These are phyloP conservation scores for Coemansia erecta DNA, from an alignment of 192 early-diverging fungal genomes.

Conservation along the genomic window DNA sequence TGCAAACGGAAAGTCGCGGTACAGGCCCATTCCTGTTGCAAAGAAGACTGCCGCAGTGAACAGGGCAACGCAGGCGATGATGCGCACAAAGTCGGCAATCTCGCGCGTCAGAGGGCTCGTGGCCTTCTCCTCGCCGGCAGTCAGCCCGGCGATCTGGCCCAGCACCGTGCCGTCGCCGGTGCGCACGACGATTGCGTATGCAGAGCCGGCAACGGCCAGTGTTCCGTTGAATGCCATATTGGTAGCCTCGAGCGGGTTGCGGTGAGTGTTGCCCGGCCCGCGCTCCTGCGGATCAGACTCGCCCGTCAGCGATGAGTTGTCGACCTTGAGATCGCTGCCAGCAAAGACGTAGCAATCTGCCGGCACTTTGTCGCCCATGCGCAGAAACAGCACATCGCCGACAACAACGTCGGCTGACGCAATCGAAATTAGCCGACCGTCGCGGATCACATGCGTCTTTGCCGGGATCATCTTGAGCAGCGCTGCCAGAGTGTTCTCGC, in stretches of 20 bases:
- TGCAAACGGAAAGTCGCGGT: slow-evolving; percentile 61
- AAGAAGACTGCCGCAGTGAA: slow-evolving; percentile 84
- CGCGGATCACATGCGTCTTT: slow-evolving; percentile 78
- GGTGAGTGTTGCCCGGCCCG: slow-evolving; percentile 56
- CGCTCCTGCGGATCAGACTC: slow-evolving; percentile 95
- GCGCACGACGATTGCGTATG: slow-evolving; percentile 88
- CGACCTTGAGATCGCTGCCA: slow-evolving; percentile 87
- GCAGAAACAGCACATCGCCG: slow-evolving; percentile 86
- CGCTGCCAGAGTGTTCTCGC: slow-evolving; percentile 82
- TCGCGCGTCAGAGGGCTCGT: slow-evolving; percentile 74
- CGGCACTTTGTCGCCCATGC: slow-evolving; percentile 93
- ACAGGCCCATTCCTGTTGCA: slow-evolving; percentile 62
- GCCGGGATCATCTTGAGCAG: slow-evolving; percentile 90
- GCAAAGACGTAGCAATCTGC: slow-evolving; percentile 84
- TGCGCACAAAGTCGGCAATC: slow-evolving; percentile 79
- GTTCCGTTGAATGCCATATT: slow-evolving; percentile 93
- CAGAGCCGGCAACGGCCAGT: slow-evolving; percentile 79
- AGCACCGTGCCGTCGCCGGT: slow-evolving; percentile 92
- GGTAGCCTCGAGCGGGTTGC: slow-evolving; percentile 88
- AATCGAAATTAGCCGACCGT: slow-evolving; percentile 65
- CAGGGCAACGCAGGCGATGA: slow-evolving; percentile 79
- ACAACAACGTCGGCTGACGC: slow-evolving; percentile 72
- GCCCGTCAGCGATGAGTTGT: slow-evolving; percentile 95
- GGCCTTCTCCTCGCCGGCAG: slow-evolving; percentile 72
- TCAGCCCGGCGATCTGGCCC: slow-evolving; percentile 91